Conservation (phyloP, 805 yeast species). For the Metschnikowia continentalis region DNA sequence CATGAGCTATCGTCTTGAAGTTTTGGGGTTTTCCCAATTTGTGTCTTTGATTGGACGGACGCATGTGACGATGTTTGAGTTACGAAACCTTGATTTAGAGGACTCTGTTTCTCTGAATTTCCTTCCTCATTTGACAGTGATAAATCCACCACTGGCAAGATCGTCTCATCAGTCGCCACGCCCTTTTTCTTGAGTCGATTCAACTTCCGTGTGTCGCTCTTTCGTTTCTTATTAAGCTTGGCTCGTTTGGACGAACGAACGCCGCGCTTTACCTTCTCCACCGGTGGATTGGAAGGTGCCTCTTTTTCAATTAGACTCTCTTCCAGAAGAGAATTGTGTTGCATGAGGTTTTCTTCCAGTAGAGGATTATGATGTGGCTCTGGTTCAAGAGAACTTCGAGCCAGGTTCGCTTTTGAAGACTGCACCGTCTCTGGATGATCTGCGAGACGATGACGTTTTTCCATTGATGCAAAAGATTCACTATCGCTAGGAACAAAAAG, state of each 20-base stretch:
- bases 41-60: not conserved
- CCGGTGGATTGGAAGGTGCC: not conserved
- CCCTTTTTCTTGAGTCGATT: not conserved
- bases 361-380: too few relatives aligned
- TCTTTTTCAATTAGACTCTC: not conserved
- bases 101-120: not conserved
- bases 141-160: not conserved
- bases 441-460: not conserved
- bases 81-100: not conserved
- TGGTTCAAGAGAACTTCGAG: not conserved
- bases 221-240: constrained; percentile 8
- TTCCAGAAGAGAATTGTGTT: too few relatives aligned
- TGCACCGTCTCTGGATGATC: not conserved
- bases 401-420: not conserved
- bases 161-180: not conserved
- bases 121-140: not conserved
- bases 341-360: too few relatives aligned
- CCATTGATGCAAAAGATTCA: not conserved
- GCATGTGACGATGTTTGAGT: not conserved
- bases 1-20: not conserved
- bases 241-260: not conserved
- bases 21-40: not conserved
- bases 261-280: not conserved
- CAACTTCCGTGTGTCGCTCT: not conserved
- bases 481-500: not conserved